Conservation (phyloP, 148 eudicot species). For the Vaccinium macrocarpon region DNA sequence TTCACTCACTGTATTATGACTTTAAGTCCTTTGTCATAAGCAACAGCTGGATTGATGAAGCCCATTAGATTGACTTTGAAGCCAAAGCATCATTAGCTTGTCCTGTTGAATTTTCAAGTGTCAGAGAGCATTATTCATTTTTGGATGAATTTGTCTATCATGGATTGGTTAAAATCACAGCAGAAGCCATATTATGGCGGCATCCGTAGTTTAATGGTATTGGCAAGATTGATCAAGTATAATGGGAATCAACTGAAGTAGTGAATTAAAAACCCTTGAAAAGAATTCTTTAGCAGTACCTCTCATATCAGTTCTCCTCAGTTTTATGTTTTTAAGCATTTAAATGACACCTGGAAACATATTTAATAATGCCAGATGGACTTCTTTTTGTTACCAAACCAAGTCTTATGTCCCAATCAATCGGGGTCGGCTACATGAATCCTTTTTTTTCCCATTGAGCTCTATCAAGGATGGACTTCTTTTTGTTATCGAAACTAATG, state of each 20-base stretch:
- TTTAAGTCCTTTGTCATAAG: not conserved
- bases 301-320: not conserved
- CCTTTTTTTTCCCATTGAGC: too few species aligned
- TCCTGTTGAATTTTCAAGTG: not conserved
- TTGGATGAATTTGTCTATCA: not conserved
- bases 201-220: not conserved
- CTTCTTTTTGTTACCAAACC: not conserved
- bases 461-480: not conserved
- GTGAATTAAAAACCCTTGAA: not conserved
- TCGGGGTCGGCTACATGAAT: too few species aligned
- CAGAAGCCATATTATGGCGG: not conserved
- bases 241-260: not conserved
- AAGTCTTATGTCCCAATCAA: too few species aligned
- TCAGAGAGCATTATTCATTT: not conserved
- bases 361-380: not conserved
- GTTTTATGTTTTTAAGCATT: constrained; percentile 5
- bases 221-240: not conserved
- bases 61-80: not conserved
- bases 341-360: not conserved
- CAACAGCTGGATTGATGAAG: not conserved
- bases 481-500: not conserved
- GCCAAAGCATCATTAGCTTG: constrained; percentile 6
- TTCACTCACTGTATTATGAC: not conserved
- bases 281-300: not conserved
- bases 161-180: not conserved